These are phyloP conservation scores for Bocquillonia castaneifolia DNA, from an alignment of 441 rosid species.

Conservation along the genomic window DNA sequence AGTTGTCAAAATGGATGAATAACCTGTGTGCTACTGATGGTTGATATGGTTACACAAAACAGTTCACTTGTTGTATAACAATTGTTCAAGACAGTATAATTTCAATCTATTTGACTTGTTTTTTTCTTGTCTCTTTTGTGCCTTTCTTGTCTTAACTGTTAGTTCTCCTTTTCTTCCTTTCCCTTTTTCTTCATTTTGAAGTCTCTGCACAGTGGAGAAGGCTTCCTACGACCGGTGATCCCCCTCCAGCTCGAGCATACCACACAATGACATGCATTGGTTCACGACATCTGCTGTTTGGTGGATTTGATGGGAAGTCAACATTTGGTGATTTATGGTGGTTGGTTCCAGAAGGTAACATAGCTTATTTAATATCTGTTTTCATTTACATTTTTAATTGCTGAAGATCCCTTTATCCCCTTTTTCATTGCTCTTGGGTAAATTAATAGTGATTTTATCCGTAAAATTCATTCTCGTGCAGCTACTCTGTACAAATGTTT, in stretches of 20 bases:
- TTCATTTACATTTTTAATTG: not conserved
- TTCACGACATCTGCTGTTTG: slow-evolving; percentile 73
- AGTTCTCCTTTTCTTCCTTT: slow-evolving; percentile 12
- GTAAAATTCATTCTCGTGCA: not conserved
- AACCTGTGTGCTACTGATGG: slow-evolving; percentile 12
- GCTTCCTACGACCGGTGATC: slow-evolving; percentile 55
- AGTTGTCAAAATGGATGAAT: not conserved
- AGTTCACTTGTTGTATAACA: not conserved
- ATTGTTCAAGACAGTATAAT: slow-evolving; percentile 8
- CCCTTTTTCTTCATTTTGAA: no score
- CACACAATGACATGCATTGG: slow-evolving; percentile 77
- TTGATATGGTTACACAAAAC: not conserved
- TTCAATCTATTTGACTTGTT: slow-evolving; percentile 7
- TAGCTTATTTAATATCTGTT: slow-evolving; percentile 3
- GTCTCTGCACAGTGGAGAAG: slow-evolving; percentile 97
- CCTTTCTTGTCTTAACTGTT: slow-evolving; percentile 17
- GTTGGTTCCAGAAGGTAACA: slow-evolving; percentile 91
- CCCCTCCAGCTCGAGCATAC: slow-evolving; percentile 95
- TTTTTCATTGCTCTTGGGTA: not conserved
- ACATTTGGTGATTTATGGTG: slow-evolving; percentile 96
- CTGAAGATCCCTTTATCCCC: not conserved
- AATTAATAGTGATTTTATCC: not conserved
- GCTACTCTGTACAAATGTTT: not conserved
- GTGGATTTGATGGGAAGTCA: slow-evolving; percentile 93
- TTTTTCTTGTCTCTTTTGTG: slow-evolving; percentile 10